Evolutionary conservation across 768 basidiomycete genomes (phyloP).

Genomic region (Strobilomyces confusus): DNA sequence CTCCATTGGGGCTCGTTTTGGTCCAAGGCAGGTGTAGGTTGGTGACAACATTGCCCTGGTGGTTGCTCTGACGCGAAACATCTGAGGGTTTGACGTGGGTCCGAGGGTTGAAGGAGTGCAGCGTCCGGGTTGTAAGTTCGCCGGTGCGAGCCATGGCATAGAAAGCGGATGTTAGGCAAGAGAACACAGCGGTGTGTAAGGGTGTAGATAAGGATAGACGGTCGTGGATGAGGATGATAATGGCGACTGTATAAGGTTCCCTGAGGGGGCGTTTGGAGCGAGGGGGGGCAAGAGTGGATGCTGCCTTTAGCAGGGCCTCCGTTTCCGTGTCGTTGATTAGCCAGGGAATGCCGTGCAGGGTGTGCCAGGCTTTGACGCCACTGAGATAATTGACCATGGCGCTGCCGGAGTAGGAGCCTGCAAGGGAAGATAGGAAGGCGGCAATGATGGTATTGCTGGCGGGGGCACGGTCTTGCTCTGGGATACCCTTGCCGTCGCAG

Average conservation of each 20-base stretch:
- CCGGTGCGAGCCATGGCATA: neutral
- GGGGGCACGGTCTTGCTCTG: neutral
- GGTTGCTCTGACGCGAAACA: neutral
- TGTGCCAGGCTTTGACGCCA: conserved; percentile 24
- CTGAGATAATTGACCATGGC: conserved; percentile 15
- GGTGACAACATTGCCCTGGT: neutral
- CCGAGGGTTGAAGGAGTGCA: too few species aligned
- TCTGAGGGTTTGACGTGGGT: neutral
- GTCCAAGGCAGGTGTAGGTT: neutral
- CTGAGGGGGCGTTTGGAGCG: neutral
- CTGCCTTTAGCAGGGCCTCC: conserved; percentile 15
- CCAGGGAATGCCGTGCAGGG: conserved; percentile 22
- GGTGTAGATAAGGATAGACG: neutral
- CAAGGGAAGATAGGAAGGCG: conserved; percentile 4
- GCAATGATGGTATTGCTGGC: neutral
- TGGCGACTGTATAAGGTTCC: conserved; percentile 13
- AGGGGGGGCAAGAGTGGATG: conserved; percentile 4
- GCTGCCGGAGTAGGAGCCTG: conserved; percentile 9
- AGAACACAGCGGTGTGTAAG: neutral
- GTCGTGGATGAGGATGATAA: neutral
- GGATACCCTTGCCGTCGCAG: neutral
- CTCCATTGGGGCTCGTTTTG: neutral
- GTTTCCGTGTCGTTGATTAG: conserved; percentile 3
- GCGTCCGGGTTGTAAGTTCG: neutral
- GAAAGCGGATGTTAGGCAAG: neutral